Conservation (phyloP, 2,329 filamentous ascomycete genomes). For the Fusarium euwallaceae region DNA sequence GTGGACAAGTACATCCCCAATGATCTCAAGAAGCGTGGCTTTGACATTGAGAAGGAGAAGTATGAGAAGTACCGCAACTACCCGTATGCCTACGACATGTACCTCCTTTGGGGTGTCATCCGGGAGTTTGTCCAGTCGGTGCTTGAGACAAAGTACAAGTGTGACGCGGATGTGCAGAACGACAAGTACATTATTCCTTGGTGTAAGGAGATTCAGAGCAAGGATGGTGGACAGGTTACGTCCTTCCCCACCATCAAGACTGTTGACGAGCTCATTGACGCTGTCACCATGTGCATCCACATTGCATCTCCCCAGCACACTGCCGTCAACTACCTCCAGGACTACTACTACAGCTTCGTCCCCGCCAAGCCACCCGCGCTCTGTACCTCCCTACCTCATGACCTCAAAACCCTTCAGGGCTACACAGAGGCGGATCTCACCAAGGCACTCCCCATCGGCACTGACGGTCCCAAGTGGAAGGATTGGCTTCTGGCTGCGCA, state of each 20-base stretch:
- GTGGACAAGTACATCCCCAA: slow-evolving; percentile 38
- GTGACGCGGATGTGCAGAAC: background rate
- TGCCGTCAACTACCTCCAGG: slow-evolving; percentile 33
- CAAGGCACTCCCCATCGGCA: slow-evolving; percentile 27
- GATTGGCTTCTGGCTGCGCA: slow-evolving; percentile 31
- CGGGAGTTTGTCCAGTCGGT: slow-evolving; percentile 27
- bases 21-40: slow-evolving; percentile 38
- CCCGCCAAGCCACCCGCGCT: slow-evolving; percentile 31
- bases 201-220: slow-evolving; percentile 29
- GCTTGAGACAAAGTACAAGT: slow-evolving; percentile 23
- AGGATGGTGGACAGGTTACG: slow-evolving; percentile 9
- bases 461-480: slow-evolving; percentile 28
- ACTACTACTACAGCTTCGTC: slow-evolving; percentile 39
- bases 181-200: slow-evolving; percentile 11
- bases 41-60: slow-evolving; percentile 20
- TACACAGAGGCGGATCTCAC: slow-evolving; percentile 32
- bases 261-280: slow-evolving; percentile 29
- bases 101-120: slow-evolving; percentile 12
- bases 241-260: slow-evolving; percentile 32
- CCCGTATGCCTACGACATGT: slow-evolving; percentile 28
- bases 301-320: slow-evolving; percentile 33
- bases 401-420: slow-evolving; percentile 3
- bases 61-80: slow-evolving; percentile 33
- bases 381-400: slow-evolving; percentile 13
- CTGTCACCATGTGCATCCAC: slow-evolving; percentile 38